These are phyloP conservation scores for Breviolum minutum DNA, from an alignment of 73 alveolate species.

Conservation along the genomic window DNA sequence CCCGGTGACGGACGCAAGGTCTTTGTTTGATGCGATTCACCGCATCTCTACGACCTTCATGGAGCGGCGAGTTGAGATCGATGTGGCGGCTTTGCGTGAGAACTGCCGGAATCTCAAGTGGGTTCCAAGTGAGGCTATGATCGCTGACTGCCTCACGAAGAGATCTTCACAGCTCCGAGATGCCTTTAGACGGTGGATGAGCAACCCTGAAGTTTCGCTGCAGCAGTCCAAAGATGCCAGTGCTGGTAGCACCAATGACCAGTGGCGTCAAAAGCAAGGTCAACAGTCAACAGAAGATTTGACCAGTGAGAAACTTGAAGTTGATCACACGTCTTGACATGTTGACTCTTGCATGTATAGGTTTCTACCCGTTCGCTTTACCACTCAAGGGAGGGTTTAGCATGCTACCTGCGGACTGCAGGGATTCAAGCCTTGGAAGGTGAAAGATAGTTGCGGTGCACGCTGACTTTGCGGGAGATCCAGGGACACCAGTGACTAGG, in stretches of 20 bases:
- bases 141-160: not conserved
- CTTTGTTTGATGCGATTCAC: too few species aligned
- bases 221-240: too few species aligned
- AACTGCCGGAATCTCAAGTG: not conserved
- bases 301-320: not conserved
- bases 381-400: not conserved
- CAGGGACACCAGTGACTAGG: too few species aligned
- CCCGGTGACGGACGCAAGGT: conserved; percentile 9
- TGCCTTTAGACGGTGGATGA: not conserved
- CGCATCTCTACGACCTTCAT: too few species aligned
- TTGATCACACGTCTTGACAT: not conserved
- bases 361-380: not conserved
- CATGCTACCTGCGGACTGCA: too few species aligned
- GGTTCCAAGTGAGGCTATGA: not conserved
- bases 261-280: not conserved
- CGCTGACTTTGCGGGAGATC: too few species aligned
- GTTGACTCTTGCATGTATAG: too few species aligned
- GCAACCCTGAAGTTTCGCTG: not conserved
- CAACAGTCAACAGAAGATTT: not conserved
- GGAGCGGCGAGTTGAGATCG: too few species aligned
- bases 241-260: not conserved
- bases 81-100: not conserved
- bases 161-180: not conserved
- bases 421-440: too few species aligned
- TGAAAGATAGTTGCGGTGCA: too few species aligned